phyloP scores from a whole-genome alignment of 2,329 filamentous ascomycete genomes.

The Monosporascus cannonballus region DNA sequence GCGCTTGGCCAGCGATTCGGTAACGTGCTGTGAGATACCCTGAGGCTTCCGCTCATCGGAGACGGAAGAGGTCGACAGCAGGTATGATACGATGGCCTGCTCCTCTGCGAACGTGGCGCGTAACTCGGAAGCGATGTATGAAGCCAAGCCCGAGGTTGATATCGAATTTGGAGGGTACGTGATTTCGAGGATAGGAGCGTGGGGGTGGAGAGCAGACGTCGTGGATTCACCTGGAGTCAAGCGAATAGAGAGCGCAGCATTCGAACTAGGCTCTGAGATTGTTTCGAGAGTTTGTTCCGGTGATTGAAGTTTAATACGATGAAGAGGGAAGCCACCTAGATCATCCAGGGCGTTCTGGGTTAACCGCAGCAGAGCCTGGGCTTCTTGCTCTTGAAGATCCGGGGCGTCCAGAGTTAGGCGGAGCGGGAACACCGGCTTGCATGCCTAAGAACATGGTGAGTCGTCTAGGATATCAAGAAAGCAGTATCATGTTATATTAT shows the following conservation, averaged over 20 bases:
- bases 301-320: conserved; percentile 71
- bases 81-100: conserved; percentile 74
- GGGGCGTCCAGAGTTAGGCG: conserved; percentile 72
- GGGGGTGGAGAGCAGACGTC: conserved; percentile 59
- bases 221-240: conserved; percentile 58
- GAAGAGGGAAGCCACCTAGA: conserved; percentile 77
- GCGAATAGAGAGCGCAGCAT: conserved; percentile 63
- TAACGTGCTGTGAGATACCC: conserved; percentile 42
- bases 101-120: conserved; percentile 80
- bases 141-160: conserved; percentile 64
- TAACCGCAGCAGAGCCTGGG: conserved; percentile 66
- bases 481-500: background rate
- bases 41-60: conserved; percentile 41
- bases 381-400: conserved; percentile 58
- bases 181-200: conserved; percentile 67
- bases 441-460: conserved; percentile 52
- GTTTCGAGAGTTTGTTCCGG: conserved; percentile 31
- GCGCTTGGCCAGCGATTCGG: conserved; percentile 58
- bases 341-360: conserved; percentile 84
- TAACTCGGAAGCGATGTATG: conserved; percentile 72
- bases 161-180: conserved; percentile 67
- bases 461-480: background rate
- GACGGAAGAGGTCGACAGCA: conserved; percentile 56
- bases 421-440: conserved; percentile 81
- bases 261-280: conserved; percentile 25